Conservation (phyloP, 2,329 filamentous ascomycete genomes). For the Fusarium mundagurra region DNA sequence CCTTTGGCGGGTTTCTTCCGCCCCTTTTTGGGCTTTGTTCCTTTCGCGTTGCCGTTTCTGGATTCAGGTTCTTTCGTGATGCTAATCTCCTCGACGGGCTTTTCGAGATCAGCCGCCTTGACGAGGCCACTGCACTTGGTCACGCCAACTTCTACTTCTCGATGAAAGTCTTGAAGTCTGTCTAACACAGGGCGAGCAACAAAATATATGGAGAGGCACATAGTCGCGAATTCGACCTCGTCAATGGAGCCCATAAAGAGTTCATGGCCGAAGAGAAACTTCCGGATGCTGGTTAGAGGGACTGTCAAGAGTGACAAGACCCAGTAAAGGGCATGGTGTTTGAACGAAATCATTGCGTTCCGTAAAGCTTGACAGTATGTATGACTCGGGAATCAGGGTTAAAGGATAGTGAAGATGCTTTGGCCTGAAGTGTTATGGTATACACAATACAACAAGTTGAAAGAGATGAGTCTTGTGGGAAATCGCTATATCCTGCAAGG, state of each 20-base stretch:
- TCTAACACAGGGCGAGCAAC: background rate
- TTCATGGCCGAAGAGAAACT: background rate
- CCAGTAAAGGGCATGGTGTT: conserved; percentile 33
- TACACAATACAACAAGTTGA: background rate
- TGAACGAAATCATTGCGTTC: conserved; percentile 28
- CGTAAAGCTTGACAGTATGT: background rate
- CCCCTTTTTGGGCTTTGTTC: background rate
- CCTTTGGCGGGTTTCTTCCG: background rate
- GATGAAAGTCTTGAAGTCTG: background rate
- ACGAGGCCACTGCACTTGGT: background rate
- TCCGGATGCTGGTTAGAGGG: background rate
- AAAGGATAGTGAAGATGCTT: background rate
- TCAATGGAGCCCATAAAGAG: background rate
- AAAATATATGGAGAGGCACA: conserved; percentile 15
- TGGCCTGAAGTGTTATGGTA: background rate
- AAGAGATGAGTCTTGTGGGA: background rate
- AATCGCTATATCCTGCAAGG: background rate
- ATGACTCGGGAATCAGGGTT: background rate
- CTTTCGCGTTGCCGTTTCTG: background rate
- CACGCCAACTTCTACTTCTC: background rate
- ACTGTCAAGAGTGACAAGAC: conserved; percentile 21
- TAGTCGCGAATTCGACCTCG: background rate
- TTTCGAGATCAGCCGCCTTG: background rate
- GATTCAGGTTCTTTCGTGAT: background rate
- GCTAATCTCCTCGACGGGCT: background rate